Base-by-base conservation (phyloP, 306 rosid genomes). In the Argentina anserina region DNA sequence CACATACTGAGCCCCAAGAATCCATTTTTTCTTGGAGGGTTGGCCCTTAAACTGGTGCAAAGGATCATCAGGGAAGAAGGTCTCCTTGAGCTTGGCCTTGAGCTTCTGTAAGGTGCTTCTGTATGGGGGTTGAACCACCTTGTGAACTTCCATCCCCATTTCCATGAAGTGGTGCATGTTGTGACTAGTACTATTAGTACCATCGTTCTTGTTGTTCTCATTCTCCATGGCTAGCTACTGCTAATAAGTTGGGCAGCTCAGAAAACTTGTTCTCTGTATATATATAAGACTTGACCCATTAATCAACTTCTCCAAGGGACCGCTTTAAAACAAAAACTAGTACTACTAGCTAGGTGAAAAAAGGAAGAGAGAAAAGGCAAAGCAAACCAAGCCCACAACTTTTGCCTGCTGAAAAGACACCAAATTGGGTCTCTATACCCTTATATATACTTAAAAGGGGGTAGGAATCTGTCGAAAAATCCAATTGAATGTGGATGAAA, bases 61-160 rank as follows among this genome's bases (percentile, higher is more conserved):
- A 52, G 99, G 99, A 36, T 94, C 99, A 56, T 94, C 99, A 14
- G 99, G 96, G 84, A 94, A 94, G 65, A 94, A 84, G 12, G 88
- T 94, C 78, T 94, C 99, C 66, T 88, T 91, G 64, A 94, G 88
- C 60, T 82, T 88, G 26, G 39, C 59, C 36, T 78, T 71, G n/a
- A 94, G 81, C 76, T 90, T 94, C 58, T 72, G 53, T 0, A 84
- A 5, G 56, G 90, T 77, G 81, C 86, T 89, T 71, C 74, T 81
- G 23, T 46, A 83, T 0, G 97, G 97, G 11, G 99, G 99, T 21
- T 82, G 76, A 34, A 87, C 91, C 63, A 94, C 99, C 69, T 81
- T 84, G 88, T 93, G 98, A 4, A 75, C 68, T 79, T 88, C 97
- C 84, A 80, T 75, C 31, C 45, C 1, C 64, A 90, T 81, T 40